These are phyloP conservation scores for Tricholoma saponaceum DNA, from an alignment of 768 basidiomycete species.

Conservation along the genomic window DNA sequence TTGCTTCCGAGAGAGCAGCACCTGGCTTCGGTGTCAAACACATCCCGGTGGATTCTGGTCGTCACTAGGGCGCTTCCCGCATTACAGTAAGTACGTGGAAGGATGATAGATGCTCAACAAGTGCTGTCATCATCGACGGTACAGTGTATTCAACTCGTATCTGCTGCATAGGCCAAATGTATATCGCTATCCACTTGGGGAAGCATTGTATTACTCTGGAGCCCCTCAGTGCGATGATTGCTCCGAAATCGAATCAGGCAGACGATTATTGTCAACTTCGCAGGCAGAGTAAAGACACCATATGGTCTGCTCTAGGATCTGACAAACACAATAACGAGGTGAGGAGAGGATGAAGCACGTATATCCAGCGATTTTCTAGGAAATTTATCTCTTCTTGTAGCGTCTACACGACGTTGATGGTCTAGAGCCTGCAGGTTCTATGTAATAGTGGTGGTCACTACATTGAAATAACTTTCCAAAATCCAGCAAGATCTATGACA, in stretches of 20 bases:
- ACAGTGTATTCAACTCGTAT: neutral
- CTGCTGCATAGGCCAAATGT: neutral
- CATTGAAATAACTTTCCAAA: neutral
- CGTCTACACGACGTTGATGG: neutral
- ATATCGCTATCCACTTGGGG: neutral
- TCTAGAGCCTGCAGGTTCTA: neutral
- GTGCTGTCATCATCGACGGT: neutral
- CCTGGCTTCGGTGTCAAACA: no score
- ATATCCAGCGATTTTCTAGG: neutral
- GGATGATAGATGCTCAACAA: neutral
- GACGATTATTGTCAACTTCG: neutral
- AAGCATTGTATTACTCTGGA: neutral
- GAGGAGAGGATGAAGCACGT: neutral
- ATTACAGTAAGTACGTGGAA: neutral
- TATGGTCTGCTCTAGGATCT: neutral
- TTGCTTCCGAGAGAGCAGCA: neutral
- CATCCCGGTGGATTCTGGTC: no score
- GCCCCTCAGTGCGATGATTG: neutral
- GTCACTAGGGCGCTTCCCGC: neutral
- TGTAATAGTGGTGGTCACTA: no score
- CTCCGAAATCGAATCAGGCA: neutral
- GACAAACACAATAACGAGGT: neutral
- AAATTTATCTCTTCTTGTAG: neutral
- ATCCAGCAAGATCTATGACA: no score
- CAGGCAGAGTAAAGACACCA: neutral